Evolutionary conservation across 202 grass and related monocot species (phyloP).

Genomic region (Digitaria exilis): DNA sequence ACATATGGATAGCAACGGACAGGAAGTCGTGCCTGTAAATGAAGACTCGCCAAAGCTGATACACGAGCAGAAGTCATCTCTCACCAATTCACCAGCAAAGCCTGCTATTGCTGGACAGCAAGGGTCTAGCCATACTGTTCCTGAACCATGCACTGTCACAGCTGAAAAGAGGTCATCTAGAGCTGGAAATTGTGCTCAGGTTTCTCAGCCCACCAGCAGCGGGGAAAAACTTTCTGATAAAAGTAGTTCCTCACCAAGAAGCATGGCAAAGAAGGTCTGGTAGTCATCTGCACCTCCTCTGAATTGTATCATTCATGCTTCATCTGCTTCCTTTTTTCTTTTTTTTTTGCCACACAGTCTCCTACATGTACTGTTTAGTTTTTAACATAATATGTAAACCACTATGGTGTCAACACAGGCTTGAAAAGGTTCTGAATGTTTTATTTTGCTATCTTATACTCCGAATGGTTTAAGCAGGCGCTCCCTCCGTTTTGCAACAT

Average conservation of each 20-base stretch:
- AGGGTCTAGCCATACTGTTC: slow-evolving; percentile 45
- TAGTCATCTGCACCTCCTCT: neutral
- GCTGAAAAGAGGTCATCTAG: slow-evolving; percentile 57
- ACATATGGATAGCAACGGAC: slow-evolving; percentile 39
- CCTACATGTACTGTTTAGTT: neutral
- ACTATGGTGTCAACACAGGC: neutral
- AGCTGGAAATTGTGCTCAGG: slow-evolving; percentile 43
- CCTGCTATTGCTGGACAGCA: slow-evolving; percentile 48
- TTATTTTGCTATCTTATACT: slow-evolving; percentile 6
- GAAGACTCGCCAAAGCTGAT: slow-evolving; percentile 24
- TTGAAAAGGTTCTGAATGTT: neutral
- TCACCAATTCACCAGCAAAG: slow-evolving; percentile 50
- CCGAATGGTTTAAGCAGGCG: neutral
- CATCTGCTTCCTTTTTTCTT: slow-evolving; percentile 19
- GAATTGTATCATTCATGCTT: slow-evolving; percentile 22
- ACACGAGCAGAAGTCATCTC: slow-evolving; percentile 39
- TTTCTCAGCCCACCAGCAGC: slow-evolving; percentile 43
- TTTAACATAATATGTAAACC: neutral
- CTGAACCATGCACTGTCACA: slow-evolving; percentile 55
- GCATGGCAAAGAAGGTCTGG: slow-evolving; percentile 53
- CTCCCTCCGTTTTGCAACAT: neutral
- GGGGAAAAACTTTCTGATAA: slow-evolving; percentile 46
- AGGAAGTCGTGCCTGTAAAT: slow-evolving; percentile 48
- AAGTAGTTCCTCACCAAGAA: slow-evolving; percentile 44
- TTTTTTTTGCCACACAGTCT: neutral